These are phyloP conservation scores for Podaxis carcinomalis DNA, from an alignment of 768 basidiomycete species.

Conservation along the genomic window DNA sequence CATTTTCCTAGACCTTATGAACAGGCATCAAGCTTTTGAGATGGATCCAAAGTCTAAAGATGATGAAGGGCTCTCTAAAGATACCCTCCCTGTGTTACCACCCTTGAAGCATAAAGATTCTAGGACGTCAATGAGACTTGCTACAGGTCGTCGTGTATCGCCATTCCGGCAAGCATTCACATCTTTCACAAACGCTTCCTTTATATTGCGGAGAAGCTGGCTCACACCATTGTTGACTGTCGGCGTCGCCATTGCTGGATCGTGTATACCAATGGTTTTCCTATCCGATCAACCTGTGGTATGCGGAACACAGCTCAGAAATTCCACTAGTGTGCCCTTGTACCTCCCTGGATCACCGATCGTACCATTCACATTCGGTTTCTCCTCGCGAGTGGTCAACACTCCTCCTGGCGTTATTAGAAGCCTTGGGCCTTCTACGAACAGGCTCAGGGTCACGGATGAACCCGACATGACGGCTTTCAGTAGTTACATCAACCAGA, in stretches of 20 bases:
- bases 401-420: slow-evolving; percentile 52
- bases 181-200: slow-evolving; percentile 71
- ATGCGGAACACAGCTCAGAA: slow-evolving; percentile 39
- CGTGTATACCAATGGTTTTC: slow-evolving; percentile 67
- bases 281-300: slow-evolving; percentile 46
- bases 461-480: slow-evolving; percentile 60
- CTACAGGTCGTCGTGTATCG: slow-evolving; percentile 48
- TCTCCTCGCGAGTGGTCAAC: slow-evolving; percentile 35
- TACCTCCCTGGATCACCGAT: slow-evolving; percentile 51
- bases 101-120: slow-evolving; percentile 17
- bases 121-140: slow-evolving; percentile 32
- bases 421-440: slow-evolving; percentile 39
- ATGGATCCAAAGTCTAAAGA: slow-evolving; percentile 16
- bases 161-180: slow-evolving; percentile 65
- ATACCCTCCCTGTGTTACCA: slow-evolving; percentile 16
- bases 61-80: slow-evolving; percentile 17
- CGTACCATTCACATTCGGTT: slow-evolving; percentile 23
- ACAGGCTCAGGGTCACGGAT: slow-evolving; percentile 31
- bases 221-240: slow-evolving; percentile 54
- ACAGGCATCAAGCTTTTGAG: slow-evolving; percentile 27
- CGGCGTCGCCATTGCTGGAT: slow-evolving; percentile 52
- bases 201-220: slow-evolving; percentile 67
- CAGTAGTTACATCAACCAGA: slow-evolving; percentile 42
- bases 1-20: slow-evolving; percentile 75
- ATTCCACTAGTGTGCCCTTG: slow-evolving; percentile 38